Evolutionary conservation across 805 yeast genomes (phyloP), one percentile per base, ranked within the genome.

Genomic region (Starmera caribaea): DNA sequence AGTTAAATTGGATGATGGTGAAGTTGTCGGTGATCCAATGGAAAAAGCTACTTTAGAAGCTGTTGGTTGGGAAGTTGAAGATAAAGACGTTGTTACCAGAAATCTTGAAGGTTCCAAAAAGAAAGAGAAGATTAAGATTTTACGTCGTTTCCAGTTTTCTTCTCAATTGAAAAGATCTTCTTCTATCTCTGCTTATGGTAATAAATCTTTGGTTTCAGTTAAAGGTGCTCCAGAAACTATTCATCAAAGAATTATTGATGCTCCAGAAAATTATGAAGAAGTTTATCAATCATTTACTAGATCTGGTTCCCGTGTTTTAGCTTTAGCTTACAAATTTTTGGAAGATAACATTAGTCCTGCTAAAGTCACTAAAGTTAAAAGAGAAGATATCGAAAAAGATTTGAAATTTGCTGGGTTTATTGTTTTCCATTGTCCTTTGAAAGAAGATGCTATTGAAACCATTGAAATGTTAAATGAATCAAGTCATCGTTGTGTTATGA

Each of bases 221-320:
- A 92, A 92, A 65, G 98, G 98, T 71, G 98, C 98, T 1, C 98
- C 98, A 5, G 98, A 92, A 65, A 92, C 97, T 15, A 78, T 92
- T 51, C 79, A 80, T 57, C 71, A 68, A 42, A 86, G 92, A 85
- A 64, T 92, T 45, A 51, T 60, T 34, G 68, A 66, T 35, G 76
- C 83, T 41, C 97, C 97, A 16, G 74, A 65, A 27, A 70, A 77
- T 50, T 92, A 90, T 57, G 97, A 90, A 58, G 84, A 77, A 17
- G 76, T 81, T 30, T 92, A 76, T 65, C 89, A 89, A 62, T 78
- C 87, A 11, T 92, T 84, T 57, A 92, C 97, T 15, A 83, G 96
- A 65, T 71, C 94, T 36, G 98, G 98, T 51, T 85, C 95, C 38
- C 87, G 98, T 67, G 98, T 92, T 35, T 71, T 92, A 53, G 97